A percentile compares a stretch with the other conserved stretches of the same genome.
Evolutionary conservation across 345 rosid species (phyloP).

Genomic region (Aethionema arabicum): DNA sequence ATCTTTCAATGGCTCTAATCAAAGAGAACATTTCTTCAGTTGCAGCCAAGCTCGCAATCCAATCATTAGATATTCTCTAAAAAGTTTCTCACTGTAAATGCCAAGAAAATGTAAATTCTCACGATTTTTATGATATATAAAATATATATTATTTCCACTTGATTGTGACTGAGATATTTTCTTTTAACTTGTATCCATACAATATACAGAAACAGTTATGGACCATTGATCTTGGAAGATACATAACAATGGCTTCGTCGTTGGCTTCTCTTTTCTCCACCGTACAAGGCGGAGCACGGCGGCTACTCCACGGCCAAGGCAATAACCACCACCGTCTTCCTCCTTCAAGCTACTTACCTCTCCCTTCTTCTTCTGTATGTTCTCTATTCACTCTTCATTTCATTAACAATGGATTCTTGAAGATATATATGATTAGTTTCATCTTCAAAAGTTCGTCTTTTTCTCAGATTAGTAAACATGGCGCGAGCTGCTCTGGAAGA

Average conservation of each 20-base stretch:
- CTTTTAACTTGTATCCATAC: no score
- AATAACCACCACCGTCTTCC: conserved; percentile 12
- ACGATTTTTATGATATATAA: no score
- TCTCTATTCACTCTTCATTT: background rate
- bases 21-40: conserved; percentile 59
- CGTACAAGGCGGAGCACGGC: conserved; percentile 13
- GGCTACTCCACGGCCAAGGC: conserved; percentile 7
- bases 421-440: background rate
- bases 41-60: conserved; percentile 86
- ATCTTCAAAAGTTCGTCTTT: background rate
- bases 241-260: conserved; percentile 30
- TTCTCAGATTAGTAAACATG: conserved; percentile 6
- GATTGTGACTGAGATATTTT: no score
- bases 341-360: conserved; percentile 6
- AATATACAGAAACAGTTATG: conserved; percentile 9
- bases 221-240: conserved; percentile 22
- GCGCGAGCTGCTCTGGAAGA: conserved; percentile 2
- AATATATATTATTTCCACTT: no score
- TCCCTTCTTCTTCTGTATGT: conserved; percentile 23
- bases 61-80: conserved; percentile 48
- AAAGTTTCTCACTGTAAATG: conserved; percentile 15
- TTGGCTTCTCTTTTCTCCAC: conserved; percentile 31
- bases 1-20: conserved; percentile 47
- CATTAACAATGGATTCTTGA: background rate
- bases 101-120: background rate